phyloP scores from a whole-genome alignment of 257 asterid genomes.

The Solanum infundibuliforme region DNA sequence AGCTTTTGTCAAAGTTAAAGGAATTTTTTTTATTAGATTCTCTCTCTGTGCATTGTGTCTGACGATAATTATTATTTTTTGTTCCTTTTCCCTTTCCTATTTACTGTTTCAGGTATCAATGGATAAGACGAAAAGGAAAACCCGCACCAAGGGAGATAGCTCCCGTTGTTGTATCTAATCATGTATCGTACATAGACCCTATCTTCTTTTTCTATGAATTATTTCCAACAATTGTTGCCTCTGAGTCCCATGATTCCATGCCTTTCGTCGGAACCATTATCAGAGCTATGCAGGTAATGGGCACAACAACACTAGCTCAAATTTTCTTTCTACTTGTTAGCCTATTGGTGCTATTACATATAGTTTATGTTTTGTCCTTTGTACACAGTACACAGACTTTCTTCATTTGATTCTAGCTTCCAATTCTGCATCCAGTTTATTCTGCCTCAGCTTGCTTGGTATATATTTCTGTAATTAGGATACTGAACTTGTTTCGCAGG shows the following conservation, averaged over 20 bases:
- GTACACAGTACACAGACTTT: neutral
- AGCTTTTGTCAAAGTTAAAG: neutral
- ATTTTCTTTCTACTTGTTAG: neutral
- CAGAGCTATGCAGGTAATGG: slow-evolving; percentile 94
- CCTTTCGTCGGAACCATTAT: slow-evolving; percentile 98
- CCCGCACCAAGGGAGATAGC: slow-evolving; percentile 93
- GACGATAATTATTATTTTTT: neutral
- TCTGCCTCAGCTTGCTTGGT: neutral
- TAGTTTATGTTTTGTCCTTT: neutral
- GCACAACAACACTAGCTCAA: neutral
- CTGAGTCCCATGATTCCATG: slow-evolving; percentile 95
- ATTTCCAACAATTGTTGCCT: slow-evolving; percentile 85
- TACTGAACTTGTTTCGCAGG: slow-evolving; percentile 38
- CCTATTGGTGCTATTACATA: neutral
- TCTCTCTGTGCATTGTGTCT: neutral
- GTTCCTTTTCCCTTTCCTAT: neutral
- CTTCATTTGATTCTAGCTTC: neutral
- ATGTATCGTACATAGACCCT: slow-evolving; percentile 89
- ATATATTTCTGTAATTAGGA: neutral
- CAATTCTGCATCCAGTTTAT: neutral
- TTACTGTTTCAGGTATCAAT: slow-evolving; percentile 66
- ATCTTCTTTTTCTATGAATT: slow-evolving; percentile 91
- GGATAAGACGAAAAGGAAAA: slow-evolving; percentile 89
- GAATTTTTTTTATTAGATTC: neutral
- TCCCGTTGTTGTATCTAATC: slow-evolving; percentile 91